Evolutionary conservation across 805 yeast genomes (phyloP).

Genomic region (Nakazawaea ernobii): DNA sequence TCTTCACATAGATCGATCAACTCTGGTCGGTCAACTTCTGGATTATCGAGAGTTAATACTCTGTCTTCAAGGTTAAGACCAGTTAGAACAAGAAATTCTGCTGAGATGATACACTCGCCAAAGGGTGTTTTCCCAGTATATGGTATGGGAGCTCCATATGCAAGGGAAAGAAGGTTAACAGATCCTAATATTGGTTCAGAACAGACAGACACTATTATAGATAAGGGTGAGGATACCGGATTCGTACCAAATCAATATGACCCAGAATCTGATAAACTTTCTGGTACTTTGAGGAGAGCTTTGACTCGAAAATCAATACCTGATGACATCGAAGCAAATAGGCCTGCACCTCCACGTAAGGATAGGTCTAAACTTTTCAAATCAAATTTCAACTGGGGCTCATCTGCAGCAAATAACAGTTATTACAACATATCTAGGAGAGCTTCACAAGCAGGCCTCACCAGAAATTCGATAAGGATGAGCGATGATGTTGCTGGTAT

Average conservation of each 20-base stretch:
- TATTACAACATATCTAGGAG: slow-evolving; percentile 6
- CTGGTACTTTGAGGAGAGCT: slow-evolving; percentile 19
- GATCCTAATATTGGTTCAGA: slow-evolving; percentile 20
- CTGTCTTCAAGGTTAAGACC: neutral
- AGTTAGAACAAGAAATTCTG: slow-evolving; percentile 2
- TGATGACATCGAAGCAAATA: slow-evolving; percentile 19
- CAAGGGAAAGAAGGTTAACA: slow-evolving; percentile 55
- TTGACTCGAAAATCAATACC: slow-evolving; percentile 18
- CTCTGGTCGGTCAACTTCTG: slow-evolving; percentile 1
- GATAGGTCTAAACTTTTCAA: neutral
- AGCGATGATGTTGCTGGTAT: slow-evolving; percentile 43
- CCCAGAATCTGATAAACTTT: slow-evolving; percentile 20
- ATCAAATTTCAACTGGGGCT: slow-evolving; percentile 1
- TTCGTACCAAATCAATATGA: slow-evolving; percentile 16
- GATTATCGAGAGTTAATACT: neutral
- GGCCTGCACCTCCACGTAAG: neutral
- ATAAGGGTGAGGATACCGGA: slow-evolving; percentile 21
- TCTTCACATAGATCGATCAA: neutral
- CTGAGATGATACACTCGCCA: slow-evolving; percentile 43
- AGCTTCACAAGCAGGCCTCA: slow-evolving; percentile 29
- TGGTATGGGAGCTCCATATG: slow-evolving; percentile 68
- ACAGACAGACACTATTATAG: slow-evolving; percentile 14
- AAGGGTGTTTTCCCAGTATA: slow-evolving; percentile 74
- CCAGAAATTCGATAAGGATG: slow-evolving; percentile 34
- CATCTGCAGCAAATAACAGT: neutral